A percentile compares a stretch with the other conserved stretches of the same genome.
Evolutionary conservation across 306 rosid species (phyloP).

Genomic region (Sophora flavescens): DNA sequence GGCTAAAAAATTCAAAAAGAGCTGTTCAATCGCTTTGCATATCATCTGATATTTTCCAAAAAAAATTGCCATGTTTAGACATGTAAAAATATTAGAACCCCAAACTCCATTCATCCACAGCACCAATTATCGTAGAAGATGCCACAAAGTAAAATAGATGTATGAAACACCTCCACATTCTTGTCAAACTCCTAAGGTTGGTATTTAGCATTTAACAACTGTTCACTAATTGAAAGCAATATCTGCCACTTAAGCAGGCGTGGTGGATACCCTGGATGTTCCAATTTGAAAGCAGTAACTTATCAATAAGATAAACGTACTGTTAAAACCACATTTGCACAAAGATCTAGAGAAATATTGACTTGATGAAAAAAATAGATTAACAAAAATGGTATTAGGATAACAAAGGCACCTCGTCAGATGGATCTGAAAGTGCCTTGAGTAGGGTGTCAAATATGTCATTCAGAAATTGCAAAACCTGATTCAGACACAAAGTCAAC

Average conservation of each 20-base stretch:
- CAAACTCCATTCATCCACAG: background rate
- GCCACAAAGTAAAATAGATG: constrained; percentile 5
- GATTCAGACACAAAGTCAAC: constrained; percentile 48
- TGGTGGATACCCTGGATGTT: too few species aligned
- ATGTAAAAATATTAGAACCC: background rate
- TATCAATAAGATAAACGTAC: constrained; percentile 1
- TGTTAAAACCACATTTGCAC: constrained; percentile 19
- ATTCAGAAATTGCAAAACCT: constrained; percentile 78
- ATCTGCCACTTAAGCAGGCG: too few species aligned
- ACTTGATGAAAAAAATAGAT: constrained; percentile 26
- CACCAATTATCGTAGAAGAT: constrained; percentile 1
- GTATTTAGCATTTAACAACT: background rate
- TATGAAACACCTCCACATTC: background rate
- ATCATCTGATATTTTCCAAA: background rate
- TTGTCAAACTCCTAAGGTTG: background rate
- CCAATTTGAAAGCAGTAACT: too few species aligned
- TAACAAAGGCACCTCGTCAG: constrained; percentile 72
- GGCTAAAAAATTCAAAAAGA: background rate
- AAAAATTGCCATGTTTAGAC: background rate
- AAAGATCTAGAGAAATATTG: constrained; percentile 27
- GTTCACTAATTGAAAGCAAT: background rate
- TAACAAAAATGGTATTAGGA: constrained; percentile 34
- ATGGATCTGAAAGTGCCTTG: constrained; percentile 87
- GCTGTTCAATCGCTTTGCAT: background rate
- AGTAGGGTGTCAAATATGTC: constrained; percentile 89